These are phyloP conservation scores for Chenopodium berlandieri DNA, from an alignment of 148 eudicot species.

Conservation along the genomic window DNA sequence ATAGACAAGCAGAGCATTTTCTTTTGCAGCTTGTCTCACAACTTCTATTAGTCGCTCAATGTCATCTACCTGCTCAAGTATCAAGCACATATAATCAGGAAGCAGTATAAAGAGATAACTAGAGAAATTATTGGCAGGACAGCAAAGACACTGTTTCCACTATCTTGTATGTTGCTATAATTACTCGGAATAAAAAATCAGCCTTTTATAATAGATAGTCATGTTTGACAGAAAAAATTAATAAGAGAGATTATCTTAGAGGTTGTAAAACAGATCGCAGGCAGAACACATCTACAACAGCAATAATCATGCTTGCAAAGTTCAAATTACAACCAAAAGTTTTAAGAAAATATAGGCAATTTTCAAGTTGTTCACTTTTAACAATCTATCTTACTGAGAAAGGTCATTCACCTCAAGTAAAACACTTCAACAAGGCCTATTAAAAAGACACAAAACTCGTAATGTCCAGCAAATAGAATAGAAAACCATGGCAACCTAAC, in stretches of 20 bases:
- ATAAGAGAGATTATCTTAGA: neutral
- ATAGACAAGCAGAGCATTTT: constrained; percentile 75
- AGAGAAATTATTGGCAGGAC: neutral
- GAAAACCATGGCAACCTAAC: neutral
- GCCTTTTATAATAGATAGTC: no score
- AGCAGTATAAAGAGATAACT: neutral
- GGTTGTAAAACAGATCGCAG: neutral
- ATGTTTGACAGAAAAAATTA: no score
- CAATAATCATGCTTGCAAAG: neutral
- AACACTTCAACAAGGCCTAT: neutral
- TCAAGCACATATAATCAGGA: constrained; percentile 16
- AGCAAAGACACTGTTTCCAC: no score
- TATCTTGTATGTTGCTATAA: no score
- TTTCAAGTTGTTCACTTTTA: neutral
- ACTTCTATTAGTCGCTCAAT: constrained; percentile 66
- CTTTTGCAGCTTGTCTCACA: constrained; percentile 81
- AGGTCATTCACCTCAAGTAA: neutral
- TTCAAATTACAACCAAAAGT: neutral
- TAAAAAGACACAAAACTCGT: neutral
- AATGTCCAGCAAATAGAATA: no score
- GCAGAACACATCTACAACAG: neutral
- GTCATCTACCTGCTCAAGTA: constrained; percentile 59
- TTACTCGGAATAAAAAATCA: neutral
- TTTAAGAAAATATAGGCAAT: no score
- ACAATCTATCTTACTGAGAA: neutral